These are phyloP conservation scores for Pulveroboletus sp. DNA, from an alignment of 768 basidiomycete genomes.

Conservation along the genomic window DNA sequence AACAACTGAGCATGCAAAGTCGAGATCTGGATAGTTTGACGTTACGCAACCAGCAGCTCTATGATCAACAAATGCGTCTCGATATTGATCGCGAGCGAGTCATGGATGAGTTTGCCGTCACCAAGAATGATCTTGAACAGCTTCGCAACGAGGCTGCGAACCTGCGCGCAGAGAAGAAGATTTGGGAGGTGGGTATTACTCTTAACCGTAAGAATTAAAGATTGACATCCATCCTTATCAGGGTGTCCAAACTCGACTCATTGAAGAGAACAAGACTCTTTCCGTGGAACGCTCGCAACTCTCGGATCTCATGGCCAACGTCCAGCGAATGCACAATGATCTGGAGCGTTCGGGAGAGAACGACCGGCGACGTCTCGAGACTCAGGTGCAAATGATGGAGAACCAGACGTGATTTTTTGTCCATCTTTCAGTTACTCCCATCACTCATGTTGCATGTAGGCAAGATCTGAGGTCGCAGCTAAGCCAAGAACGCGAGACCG, in stretches of 20 bases:
- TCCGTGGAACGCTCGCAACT: conserved; percentile 81
- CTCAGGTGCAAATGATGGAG: conserved; percentile 74
- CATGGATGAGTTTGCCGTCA: conserved; percentile 59
- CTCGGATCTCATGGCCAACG: conserved; percentile 83
- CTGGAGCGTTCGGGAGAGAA: conserved; percentile 81
- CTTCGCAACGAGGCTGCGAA: conserved; percentile 84
- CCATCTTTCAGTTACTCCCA: background rate
- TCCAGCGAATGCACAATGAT: conserved; percentile 89
- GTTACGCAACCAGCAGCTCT: conserved; percentile 69
- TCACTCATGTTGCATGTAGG: conserved; percentile 35
- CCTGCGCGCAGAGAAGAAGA: conserved; percentile 88
- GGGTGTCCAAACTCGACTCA: conserved; percentile 77
- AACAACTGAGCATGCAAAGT: conserved; percentile 59
- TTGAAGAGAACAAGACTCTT: conserved; percentile 81
- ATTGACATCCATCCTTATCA: conserved; percentile 31
- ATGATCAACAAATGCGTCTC: conserved; percentile 68
- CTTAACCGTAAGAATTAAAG: background rate
- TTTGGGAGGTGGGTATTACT: conserved; percentile 73
- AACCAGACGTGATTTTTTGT: conserved; percentile 61
- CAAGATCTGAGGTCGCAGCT: conserved; percentile 73
- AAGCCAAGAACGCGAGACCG: conserved; percentile 67
- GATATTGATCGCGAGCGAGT: conserved; percentile 75
- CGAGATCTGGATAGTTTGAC: conserved; percentile 64
- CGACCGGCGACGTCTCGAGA: conserved; percentile 78
- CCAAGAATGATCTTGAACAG: conserved; percentile 65